Conservation (phyloP, 495 filamentous ascomycete genomes). For the Cairneyella variabilis region DNA sequence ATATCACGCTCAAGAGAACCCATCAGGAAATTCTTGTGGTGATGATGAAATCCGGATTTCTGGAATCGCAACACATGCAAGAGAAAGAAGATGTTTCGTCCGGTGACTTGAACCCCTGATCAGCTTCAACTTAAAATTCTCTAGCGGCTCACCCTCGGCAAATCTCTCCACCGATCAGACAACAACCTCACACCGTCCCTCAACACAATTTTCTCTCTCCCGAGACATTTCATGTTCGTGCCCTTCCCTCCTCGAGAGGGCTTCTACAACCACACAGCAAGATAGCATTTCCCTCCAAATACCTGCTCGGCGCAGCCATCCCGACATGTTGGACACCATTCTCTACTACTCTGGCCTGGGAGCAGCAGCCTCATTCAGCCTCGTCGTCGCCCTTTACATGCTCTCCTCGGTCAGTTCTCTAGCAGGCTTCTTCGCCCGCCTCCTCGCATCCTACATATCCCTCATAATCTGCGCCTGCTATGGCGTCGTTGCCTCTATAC, state of each 20-base stretch:
- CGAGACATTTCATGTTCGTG: constrained; percentile 11
- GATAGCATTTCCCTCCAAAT: neutral
- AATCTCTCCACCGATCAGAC: no score
- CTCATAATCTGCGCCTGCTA: constrained; percentile 66
- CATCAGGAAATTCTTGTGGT: constrained; percentile 7
- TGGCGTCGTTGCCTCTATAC: constrained; percentile 71
- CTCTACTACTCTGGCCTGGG: constrained; percentile 46
- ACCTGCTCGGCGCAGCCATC: neutral
- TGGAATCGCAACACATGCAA: neutral
- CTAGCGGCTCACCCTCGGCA: no score
- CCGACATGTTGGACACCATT: constrained; percentile 25
- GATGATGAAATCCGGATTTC: constrained; percentile 3
- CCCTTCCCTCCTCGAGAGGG: constrained; percentile 22
- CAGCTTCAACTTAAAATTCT: no score
- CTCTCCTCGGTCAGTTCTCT: constrained; percentile 50
- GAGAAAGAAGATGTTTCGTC: no score
- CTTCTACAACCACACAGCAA: neutral
- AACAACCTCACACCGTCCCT: neutral
- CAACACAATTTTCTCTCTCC: constrained; percentile 3
- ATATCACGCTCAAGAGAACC: neutral
- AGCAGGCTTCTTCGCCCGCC: constrained; percentile 67
- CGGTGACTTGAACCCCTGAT: no score
- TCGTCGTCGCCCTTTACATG: constrained; percentile 57
- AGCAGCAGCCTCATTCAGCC: constrained; percentile 52
- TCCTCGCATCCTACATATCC: constrained; percentile 65